A percentile compares a stretch with the other conserved stretches of the same genome.
Conservation (phyloP, 2,329 filamentous ascomycete genomes). For the Alternaria sp. region DNA sequence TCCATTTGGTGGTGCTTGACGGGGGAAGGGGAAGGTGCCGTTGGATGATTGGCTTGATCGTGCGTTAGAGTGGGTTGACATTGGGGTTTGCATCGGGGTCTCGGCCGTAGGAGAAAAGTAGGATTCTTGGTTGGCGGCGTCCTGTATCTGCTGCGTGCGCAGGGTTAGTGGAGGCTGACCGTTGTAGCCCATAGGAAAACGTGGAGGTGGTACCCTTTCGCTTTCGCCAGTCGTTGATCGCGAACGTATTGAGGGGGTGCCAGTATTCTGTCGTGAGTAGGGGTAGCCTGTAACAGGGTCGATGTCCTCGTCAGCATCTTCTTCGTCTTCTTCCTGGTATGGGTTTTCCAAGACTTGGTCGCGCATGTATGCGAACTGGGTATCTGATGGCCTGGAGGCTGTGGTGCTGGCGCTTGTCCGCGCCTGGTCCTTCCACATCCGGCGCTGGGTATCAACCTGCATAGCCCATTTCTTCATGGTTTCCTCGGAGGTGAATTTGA, state of each 20-base stretch:
- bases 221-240: conserved; percentile 80
- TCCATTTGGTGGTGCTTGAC: conserved; percentile 71
- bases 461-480: conserved; percentile 90
- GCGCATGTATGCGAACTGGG: conserved; percentile 83
- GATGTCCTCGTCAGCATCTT: conserved; percentile 61
- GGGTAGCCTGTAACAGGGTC: conserved; percentile 53
- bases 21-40: conserved; percentile 81
- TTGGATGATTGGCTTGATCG: conserved; percentile 76
- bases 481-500: conserved; percentile 91
- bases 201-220: conserved; percentile 68
- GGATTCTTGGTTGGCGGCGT: conserved; percentile 76
- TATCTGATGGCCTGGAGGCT: conserved; percentile 65
- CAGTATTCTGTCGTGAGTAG: conserved; percentile 72
- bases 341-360: conserved; percentile 80
- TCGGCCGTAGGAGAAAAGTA: conserved; percentile 93
- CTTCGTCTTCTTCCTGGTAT: conserved; percentile 70
- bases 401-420: conserved; percentile 58
- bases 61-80: conserved; percentile 63
- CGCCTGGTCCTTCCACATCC: conserved; percentile 59
- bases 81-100: conserved; percentile 80
- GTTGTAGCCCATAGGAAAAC: conserved; percentile 71
- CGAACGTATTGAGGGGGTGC: conserved; percentile 76
- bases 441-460: conserved; percentile 78
- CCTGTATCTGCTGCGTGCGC: conserved; percentile 70
- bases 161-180: conserved; percentile 69